These are phyloP conservation scores for Umbilicus rupestris DNA, from an alignment of 164 flowering plant genomes.

Conservation along the genomic window DNA sequence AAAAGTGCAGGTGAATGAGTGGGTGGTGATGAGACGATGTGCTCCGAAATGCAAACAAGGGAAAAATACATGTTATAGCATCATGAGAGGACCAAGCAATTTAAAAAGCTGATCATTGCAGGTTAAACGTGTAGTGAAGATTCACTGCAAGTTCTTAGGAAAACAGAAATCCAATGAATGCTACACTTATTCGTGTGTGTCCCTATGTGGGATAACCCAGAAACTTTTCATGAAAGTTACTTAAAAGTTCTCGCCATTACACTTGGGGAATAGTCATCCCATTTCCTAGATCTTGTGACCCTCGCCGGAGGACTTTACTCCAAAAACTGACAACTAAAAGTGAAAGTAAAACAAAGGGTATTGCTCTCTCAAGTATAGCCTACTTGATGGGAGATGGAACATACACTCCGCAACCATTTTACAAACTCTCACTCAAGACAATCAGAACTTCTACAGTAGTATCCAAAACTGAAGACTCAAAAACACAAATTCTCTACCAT, in stretches of 20 bases:
- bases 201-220: constrained; percentile 1
- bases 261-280: neutral
- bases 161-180: neutral
- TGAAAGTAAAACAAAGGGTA: neutral
- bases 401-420: constrained; percentile 1
- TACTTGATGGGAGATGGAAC: neutral
- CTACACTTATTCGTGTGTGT: neutral
- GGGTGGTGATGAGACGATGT: too few relatives aligned
- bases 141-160: neutral
- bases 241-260: neutral
- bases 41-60: too few relatives aligned
- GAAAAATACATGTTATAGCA: too few relatives aligned
- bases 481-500: neutral
- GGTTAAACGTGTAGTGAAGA: neutral
- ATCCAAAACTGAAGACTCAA: neutral
- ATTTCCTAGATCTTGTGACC: neutral
- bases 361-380: neutral
- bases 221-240: neutral
- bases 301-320: neutral
- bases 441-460: neutral
- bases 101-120: too few relatives aligned
- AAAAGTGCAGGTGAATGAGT: too few relatives aligned
- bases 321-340: neutral
- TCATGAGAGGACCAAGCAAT: too few relatives aligned
- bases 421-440: constrained; percentile 1